Base-by-base conservation (phyloP, 2,329 filamentous ascomycete genomes). In the Fusarium fujikuroi region DNA sequence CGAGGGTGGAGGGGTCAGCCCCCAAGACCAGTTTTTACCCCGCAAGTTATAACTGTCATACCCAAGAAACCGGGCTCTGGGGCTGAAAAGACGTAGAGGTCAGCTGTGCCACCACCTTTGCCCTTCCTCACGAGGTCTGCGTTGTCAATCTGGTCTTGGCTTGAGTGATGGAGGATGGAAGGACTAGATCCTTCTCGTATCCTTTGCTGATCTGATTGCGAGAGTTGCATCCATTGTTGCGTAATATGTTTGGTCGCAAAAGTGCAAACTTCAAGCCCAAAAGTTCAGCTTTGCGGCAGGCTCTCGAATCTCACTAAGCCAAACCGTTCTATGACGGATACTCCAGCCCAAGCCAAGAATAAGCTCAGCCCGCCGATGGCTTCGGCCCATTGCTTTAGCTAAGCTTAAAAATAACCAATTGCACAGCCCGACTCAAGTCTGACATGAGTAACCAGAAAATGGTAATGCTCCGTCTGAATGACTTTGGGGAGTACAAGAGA, bases 71-170 rank as follows among this genome's bases (percentile, higher is more conserved):
- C n/a, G 18, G 39, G 66, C 52, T 57, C n/a, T 66, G 61, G 65
- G 70, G 60, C 50, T 70, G 50, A 58, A 44, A 28, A 49, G n/a
- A 23, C 7, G 39, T 53, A 28, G 30, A 58, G 56, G 60, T 72
- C 70, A 73, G 34, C 65, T 72, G 70, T 70, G 52, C 66, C 65
- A 70, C 68, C 39, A 34, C 69, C 64, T 42, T 11, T 52, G 28
- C 66, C 39, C 21, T 15, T 49, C 9, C 37, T 46, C 57, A 23
- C 28, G n/a, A 43, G 40, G 37, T 40, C 32, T 57, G 44, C 25
- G 52, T 46, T 62, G 60, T 32, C 50, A 56, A 8, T 34, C 42
- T 19, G 37, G 7, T 21, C 46, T 49, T 66, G 56, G 46, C 30
- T 36, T 30, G 9, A 28, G 23, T 4, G 10, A n/a, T n/a, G 6